Evolutionary conservation across 139 green algal species (phyloP), one percentile per base, ranked within the genome.

Genomic region (Chlorella sp.): DNA sequence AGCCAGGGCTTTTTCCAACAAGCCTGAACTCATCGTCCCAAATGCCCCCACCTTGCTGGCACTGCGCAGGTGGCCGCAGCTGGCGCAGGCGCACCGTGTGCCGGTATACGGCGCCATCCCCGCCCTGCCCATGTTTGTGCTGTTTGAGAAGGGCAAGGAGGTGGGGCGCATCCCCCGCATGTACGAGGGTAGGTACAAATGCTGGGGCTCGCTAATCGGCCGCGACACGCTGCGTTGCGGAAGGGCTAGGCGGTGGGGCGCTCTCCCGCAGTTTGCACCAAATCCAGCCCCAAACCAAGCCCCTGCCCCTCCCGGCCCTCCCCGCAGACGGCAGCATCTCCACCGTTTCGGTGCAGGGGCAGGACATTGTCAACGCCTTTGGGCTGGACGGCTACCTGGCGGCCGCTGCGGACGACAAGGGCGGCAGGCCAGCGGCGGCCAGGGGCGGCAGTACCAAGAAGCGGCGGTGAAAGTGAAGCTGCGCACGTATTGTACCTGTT

Each of bases 41-140:
- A 14, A 20, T 56, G 24, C 26, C 0, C 3, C 28, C 20, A 28
- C 7, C n/a, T 51, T 60, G 38, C 58, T 34, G 41, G 36, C 43
- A 9, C 24, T 7, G 13, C 11, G n/a, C 76, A 79, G 88, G 78
- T 93, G 90, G 90, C 88, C 90, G 28, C 36, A 68, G n/a, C 41
- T 89, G 38, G 90, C 60, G 32, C 64, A 76, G 26, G 28, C 44
- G 44, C 81, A 85, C 67, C 80, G 76, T 46, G 84, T 89, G 75
- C 36, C 62, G 24, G 60, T 87, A 44, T 80, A 70, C 11, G 86
- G 86, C 16, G 51, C 54, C 14, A 34, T 72, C 43, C 77, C 88
- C 46, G 88, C 93, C 80, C 80, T 93, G 54, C 92, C 88, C n/a
- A 94, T 90, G 65, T 88, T 94, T 8, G 92, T 95, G 54, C 73